These are phyloP conservation scores for Aspergillus baeticus DNA, from an alignment of 495 filamentous ascomycete species.

Conservation along the genomic window DNA sequence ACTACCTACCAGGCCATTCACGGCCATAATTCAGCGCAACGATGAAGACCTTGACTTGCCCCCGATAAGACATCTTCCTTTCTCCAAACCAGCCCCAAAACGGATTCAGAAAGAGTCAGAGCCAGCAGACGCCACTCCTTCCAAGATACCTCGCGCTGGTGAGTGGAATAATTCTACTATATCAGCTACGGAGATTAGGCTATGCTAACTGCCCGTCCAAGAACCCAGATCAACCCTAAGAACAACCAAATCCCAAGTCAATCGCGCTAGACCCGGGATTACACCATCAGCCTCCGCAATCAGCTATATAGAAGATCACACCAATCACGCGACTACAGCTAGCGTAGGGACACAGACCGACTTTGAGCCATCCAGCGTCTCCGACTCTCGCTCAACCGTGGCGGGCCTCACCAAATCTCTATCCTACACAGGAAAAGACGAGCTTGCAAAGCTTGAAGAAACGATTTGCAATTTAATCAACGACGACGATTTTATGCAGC, in stretches of 20 bases:
- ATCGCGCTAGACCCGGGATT: background rate
- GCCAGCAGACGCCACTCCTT: background rate
- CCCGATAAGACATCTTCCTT: constrained; percentile 47
- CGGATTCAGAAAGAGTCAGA: constrained; percentile 6
- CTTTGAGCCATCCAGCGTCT: background rate
- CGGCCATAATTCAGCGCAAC: constrained; percentile 20
- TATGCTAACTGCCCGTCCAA: background rate
- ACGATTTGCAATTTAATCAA: constrained; percentile 46
- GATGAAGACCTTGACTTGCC: constrained; percentile 37
- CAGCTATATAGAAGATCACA: background rate
- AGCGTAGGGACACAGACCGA: too few species aligned
- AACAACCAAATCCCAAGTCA: background rate
- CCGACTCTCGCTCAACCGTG: constrained; percentile 5
- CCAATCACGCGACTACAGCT: too few species aligned
- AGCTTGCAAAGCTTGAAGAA: constrained; percentile 34
- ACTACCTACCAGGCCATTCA: too few species aligned
- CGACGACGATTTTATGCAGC: constrained; percentile 42
- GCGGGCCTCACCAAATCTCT: constrained; percentile 37
- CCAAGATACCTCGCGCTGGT: background rate
- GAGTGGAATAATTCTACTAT: background rate
- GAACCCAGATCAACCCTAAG: background rate
- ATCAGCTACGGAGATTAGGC: background rate
- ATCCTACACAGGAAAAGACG: constrained; percentile 33
- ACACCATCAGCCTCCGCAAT: background rate
- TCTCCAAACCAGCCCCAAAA: constrained; percentile 29